Evolutionary conservation across 1,139 yeast species (phyloP).

Genomic region (Candida sp.): DNA sequence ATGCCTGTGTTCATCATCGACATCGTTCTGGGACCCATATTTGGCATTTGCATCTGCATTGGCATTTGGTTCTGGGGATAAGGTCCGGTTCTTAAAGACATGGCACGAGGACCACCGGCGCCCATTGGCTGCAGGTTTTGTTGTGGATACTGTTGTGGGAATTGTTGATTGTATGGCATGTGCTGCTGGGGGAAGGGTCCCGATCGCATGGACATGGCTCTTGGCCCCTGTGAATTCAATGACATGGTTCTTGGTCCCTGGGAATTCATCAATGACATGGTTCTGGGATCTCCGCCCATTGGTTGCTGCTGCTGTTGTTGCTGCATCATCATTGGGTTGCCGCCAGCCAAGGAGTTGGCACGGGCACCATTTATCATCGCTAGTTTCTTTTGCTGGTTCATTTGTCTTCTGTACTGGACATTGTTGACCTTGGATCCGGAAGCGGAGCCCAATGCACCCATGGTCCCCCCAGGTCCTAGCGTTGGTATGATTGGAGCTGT

Average conservation of each 20-base stretch:
- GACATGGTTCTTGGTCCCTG: slow-evolving; percentile 35
- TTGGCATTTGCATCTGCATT: not conserved
- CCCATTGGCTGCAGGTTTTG: slow-evolving; percentile 2
- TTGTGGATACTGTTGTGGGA: slow-evolving; percentile 5
- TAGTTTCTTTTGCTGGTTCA: slow-evolving; percentile 69
- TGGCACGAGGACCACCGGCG: slow-evolving; percentile 16
- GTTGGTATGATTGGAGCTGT: slow-evolving; percentile 81
- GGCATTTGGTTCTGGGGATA: slow-evolving; percentile 10
- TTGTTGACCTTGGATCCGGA: slow-evolving; percentile 38
- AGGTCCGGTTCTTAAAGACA: slow-evolving; percentile 11
- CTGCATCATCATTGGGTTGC: slow-evolving; percentile 32
- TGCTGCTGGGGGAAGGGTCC: slow-evolving; percentile 6
- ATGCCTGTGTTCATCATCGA: slow-evolving; percentile 4
- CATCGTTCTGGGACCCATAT: slow-evolving; percentile 8
- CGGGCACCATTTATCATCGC: slow-evolving; percentile 53
- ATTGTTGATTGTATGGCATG: slow-evolving; percentile 4
- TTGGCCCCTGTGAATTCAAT: slow-evolving; percentile 19
- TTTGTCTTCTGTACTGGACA: slow-evolving; percentile 68
- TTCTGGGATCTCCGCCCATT: slow-evolving; percentile 41
- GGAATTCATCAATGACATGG: slow-evolving; percentile 58
- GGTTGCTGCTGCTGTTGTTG: slow-evolving; percentile 22
- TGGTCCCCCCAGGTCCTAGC: slow-evolving; percentile 29
- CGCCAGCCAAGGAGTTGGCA: slow-evolving; percentile 45
- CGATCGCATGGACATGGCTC: slow-evolving; percentile 8
- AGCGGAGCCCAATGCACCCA: slow-evolving; percentile 2